phyloP scores from a whole-genome alignment of 2,329 filamentous ascomycete species.

The Nemania serpens region DNA sequence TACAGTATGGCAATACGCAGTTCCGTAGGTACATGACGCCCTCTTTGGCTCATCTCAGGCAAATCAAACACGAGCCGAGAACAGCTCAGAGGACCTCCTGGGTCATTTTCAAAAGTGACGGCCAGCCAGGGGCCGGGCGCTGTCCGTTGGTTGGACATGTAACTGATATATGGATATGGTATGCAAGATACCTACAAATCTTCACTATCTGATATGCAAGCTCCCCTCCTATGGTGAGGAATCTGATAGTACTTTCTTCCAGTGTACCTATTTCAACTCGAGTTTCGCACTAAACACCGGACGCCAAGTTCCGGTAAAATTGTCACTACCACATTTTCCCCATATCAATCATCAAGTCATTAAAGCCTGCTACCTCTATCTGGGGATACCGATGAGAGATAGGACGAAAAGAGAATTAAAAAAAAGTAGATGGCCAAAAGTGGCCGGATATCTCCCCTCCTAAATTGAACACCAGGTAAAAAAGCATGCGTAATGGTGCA shows the following conservation, averaged over 20 bases:
- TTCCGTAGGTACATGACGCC: no score
- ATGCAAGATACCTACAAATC: no score
- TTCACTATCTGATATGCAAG: neutral
- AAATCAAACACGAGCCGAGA: neutral
- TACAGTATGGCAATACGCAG: no score
- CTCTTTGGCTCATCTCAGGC: no score
- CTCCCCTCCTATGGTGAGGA: neutral
- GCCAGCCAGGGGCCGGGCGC: neutral
- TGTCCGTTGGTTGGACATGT: neutral
- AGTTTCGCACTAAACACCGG: conserved; percentile 1
- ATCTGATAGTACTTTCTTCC: neutral
- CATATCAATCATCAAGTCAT: conserved; percentile 1
- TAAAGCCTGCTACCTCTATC: neutral
- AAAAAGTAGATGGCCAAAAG: conserved; percentile 12
- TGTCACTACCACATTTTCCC: neutral
- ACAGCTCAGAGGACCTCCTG: neutral
- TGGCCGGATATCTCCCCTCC: conserved; percentile 22
- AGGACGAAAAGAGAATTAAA: neutral
- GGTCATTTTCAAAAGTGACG: neutral
- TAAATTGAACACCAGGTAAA: conserved; percentile 12
- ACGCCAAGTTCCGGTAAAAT: conserved; percentile 5
- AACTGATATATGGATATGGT: no score
- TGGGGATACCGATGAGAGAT: neutral
- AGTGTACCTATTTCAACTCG: neutral
- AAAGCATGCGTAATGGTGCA: neutral